Evolutionary conservation across 306 rosid genomes (phyloP), one percentile per base, ranked within the genome.

Genomic region (Cucumis melo): DNA sequence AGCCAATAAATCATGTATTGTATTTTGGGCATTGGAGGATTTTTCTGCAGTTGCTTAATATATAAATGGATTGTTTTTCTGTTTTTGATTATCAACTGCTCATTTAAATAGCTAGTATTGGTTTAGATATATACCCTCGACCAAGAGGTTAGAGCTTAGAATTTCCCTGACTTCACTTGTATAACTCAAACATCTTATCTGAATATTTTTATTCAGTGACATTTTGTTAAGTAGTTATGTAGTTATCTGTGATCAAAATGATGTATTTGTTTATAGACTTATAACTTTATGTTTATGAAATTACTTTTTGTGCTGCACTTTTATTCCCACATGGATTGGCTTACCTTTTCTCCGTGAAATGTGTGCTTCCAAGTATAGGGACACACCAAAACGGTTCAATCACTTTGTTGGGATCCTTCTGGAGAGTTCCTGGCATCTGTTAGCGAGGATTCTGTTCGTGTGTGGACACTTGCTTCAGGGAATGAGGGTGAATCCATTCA

Each of bases 391-490:
- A 79, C 85, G 15, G 66, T 94, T 67, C 77, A 82, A 70, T 94
- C 90, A 24, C 93, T 94, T 75, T 90, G 95, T 77, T 94, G 99
- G 99, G 91, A 92, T 80, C 96, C 93, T n/a, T 85, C 96, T 36
- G 99, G 99, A 13, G 96, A 90, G 80, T 89, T 84, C 75, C 84
- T 94, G 58, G 99, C 99, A 78, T 94, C 99, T 16, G 92, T 92
- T 53, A 94, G 99, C 27, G 97, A 94, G 88, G 99, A 94, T 78
- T 94, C 92, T 10, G 99, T 94, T 74, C 85, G 91, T 84, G 97
- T 94, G 48, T 94, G 98, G 99, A 77, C 83, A 14, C 88, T 92
- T 51, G 92, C 97, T 81, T 76, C 93, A 0, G 99, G 99, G 56
- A 80, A 82, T 64, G 99, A 92, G 80, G 96, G 88, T 44, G 96